phyloP scores from a whole-genome alignment of 768 basidiomycete species.

The Lentinula detonsa region DNA sequence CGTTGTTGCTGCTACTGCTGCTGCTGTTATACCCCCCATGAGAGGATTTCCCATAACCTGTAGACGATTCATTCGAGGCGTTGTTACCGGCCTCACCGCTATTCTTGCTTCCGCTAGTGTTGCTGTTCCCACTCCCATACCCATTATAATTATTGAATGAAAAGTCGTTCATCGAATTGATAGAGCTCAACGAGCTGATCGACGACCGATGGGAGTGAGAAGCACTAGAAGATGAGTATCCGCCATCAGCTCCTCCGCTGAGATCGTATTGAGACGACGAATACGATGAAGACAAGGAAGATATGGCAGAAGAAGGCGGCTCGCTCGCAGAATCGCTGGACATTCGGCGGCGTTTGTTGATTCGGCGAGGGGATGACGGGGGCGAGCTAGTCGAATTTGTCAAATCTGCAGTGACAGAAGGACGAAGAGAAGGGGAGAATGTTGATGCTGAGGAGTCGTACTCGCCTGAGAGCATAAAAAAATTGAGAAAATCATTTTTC shows the following conservation, averaged over 20 bases:
- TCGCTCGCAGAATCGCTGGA: constrained; percentile 49
- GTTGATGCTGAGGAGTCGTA: constrained; percentile 11
- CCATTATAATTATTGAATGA: constrained; percentile 37
- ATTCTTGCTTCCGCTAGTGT: too few relatives aligned
- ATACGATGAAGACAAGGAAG: constrained; percentile 42
- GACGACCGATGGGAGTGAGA: constrained; percentile 58
- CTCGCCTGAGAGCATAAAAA: constrained; percentile 13
- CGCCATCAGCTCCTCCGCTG: constrained; percentile 35
- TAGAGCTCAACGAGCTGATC: constrained; percentile 27
- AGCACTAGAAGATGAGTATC: constrained; percentile 46
- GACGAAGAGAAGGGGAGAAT: neutral
- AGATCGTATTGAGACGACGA: constrained; percentile 9
- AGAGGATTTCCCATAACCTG: too few relatives aligned
- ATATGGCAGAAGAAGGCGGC: constrained; percentile 59
- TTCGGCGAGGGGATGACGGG: constrained; percentile 25
- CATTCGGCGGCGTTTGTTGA: constrained; percentile 67
- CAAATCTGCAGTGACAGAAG: neutral
- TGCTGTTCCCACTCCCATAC: neutral
- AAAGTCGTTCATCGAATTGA: constrained; percentile 32
- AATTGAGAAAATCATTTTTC: neutral
- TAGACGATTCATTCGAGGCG: too few relatives aligned
- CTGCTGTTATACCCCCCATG: constrained; percentile 12
- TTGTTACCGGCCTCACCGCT: too few relatives aligned
- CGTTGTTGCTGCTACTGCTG: neutral
- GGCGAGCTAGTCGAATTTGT: neutral